phyloP scores from a whole-genome alignment of 2,329 filamentous ascomycete genomes.

The Davidsoniella virescens region DNA sequence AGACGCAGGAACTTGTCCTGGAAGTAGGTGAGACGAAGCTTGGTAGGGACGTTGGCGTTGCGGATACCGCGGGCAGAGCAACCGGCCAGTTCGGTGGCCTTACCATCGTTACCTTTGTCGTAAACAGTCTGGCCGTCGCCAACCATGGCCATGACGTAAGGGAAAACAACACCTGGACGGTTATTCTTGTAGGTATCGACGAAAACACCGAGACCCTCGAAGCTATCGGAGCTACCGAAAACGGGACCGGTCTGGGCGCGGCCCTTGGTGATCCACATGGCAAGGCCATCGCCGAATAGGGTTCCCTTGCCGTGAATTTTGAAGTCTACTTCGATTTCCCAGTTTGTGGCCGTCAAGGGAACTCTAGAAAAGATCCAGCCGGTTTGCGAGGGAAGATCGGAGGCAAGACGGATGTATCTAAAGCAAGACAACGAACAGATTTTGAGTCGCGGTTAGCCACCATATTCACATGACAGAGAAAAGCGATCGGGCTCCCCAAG shows the following conservation, averaged over 20 bases:
- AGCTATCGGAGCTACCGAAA: conserved; percentile 75
- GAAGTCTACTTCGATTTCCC: conserved; percentile 96
- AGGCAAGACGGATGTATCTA: conserved; percentile 83
- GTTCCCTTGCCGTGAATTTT: conserved; percentile 78
- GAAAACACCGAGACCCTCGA: conserved; percentile 89
- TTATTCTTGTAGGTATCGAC: conserved; percentile 99
- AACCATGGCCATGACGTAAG: conserved; percentile 96
- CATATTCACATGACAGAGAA: background rate
- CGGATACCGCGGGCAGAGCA: conserved; percentile 90
- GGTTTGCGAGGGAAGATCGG: conserved; percentile 75
- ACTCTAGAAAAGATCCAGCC: conserved; percentile 92
- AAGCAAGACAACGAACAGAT: background rate
- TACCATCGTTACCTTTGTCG: conserved; percentile 89
- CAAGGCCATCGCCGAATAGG: conserved; percentile 90
- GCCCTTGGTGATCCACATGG: conserved; percentile 95
- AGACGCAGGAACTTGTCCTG: conserved; percentile 83
- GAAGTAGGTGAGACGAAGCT: conserved; percentile 84
- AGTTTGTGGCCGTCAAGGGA: conserved; percentile 92
- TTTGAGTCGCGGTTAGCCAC: background rate
- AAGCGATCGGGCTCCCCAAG: background rate
- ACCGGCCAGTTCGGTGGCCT: conserved; percentile 78
- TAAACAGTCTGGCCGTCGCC: conserved; percentile 81
- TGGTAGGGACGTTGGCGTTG: conserved; percentile 62
- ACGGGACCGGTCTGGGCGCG: conserved; percentile 66
- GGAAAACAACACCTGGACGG: conserved; percentile 84